A percentile compares a stretch with the other conserved stretches of the same genome.
phyloP scores from a whole-genome alignment of 2,329 filamentous ascomycete genomes.

The Aureobasidium sp. region DNA sequence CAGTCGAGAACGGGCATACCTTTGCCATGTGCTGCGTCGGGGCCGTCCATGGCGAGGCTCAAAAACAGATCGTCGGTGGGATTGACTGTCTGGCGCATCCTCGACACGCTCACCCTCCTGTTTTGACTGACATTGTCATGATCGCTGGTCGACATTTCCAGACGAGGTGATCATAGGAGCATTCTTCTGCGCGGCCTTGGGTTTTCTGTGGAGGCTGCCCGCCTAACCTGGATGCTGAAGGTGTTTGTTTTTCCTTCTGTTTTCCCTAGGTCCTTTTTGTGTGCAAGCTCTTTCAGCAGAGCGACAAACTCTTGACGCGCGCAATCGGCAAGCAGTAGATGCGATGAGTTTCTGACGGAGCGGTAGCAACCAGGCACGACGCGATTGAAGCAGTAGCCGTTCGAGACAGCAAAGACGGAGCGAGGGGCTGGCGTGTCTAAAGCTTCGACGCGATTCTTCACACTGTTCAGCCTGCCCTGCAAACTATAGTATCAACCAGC shows the following conservation, averaged over 20 bases:
- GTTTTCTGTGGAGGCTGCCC: neutral
- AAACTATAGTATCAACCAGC: neutral
- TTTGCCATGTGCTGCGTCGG: conserved; percentile 11
- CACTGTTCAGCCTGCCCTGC: neutral
- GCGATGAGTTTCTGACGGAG: neutral
- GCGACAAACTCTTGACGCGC: neutral
- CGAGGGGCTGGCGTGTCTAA: neutral
- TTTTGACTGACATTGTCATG: neutral
- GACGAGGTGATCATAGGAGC: conserved; percentile 7
- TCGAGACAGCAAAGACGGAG: neutral
- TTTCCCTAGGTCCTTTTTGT: neutral
- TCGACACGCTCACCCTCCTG: conserved; percentile 5
- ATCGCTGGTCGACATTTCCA: conserved; percentile 14
- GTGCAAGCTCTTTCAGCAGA: neutral
- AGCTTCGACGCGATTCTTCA: neutral
- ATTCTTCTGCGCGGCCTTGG: neutral
- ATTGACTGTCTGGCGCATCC: conserved; percentile 13
- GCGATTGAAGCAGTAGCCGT: neutral
- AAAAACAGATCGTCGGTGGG: conserved; percentile 25
- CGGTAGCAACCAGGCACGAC: neutral
- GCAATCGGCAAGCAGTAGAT: neutral
- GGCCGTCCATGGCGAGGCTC: conserved; percentile 24
- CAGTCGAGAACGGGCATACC: neutral
- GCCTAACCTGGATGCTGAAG: neutral
- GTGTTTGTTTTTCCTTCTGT: neutral